A percentile compares a stretch with the other conserved stretches of the same genome.
Evolutionary conservation across 495 filamentous ascomycete species (phyloP).

Genomic region (Penicillium subrubescens): DNA sequence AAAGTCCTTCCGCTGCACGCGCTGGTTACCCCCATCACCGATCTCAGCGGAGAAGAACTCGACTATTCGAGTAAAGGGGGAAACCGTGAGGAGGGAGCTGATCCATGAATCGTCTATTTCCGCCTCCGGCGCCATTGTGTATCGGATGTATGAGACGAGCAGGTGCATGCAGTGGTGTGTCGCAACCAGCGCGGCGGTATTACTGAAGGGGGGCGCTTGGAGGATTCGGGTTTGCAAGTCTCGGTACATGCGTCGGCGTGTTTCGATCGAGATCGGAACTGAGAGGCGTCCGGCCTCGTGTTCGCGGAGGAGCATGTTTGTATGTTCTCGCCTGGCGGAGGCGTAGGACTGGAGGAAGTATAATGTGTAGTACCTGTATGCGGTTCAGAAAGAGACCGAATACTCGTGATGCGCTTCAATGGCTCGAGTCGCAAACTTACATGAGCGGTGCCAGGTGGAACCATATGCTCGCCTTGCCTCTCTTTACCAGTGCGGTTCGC

Average conservation of each 20-base stretch:
- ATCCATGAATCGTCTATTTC: constrained; percentile 47
- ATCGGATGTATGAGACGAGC: constrained; percentile 43
- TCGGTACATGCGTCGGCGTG: constrained; percentile 42
- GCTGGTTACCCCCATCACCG: constrained; percentile 45
- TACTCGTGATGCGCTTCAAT: neutral
- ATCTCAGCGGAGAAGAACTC: constrained; percentile 53
- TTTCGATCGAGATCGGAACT: constrained; percentile 37
- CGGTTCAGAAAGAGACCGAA: neutral
- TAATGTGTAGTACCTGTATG: constrained; percentile 41
- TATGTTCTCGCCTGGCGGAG: constrained; percentile 45
- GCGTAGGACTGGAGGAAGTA: constrained; percentile 48
- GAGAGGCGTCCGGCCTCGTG: constrained; percentile 44
- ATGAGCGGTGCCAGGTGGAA: constrained; percentile 47
- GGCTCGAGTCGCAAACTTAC: constrained; percentile 25
- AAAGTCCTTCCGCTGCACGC: constrained; percentile 48
- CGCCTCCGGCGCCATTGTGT: constrained; percentile 39
- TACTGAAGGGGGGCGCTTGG: constrained; percentile 45
- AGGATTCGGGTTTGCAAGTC: constrained; percentile 44
- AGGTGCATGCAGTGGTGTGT: constrained; percentile 51
- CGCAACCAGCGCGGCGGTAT: constrained; percentile 45
- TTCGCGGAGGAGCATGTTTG: constrained; percentile 42
- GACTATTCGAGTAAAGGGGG: constrained; percentile 44
- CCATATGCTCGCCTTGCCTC: constrained; percentile 37
- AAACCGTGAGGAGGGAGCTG: constrained; percentile 43
- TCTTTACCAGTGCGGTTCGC: constrained; percentile 37